A percentile compares a stretch with the other conserved stretches of the same genome.
Evolutionary conservation across 2,329 filamentous ascomycete genomes (phyloP).

Genomic region (Diaporthe sp.): DNA sequence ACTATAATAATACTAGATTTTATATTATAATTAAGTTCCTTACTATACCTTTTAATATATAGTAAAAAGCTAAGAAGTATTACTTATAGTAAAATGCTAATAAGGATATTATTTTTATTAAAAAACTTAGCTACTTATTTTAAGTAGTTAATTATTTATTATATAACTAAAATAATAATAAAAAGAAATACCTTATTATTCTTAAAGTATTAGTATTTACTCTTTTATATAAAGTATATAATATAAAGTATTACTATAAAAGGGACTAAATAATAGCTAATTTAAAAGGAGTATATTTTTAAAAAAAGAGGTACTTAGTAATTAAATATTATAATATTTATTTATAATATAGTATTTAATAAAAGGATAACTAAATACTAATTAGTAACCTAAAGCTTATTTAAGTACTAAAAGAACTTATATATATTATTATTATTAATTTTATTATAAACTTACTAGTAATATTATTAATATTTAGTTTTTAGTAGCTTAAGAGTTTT

Average conservation of each 20-base stretch:
- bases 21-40: not conserved
- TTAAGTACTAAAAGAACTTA: not conserved
- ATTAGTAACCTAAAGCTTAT: not conserved
- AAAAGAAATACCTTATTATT: not conserved
- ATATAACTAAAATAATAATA: slow-evolving; percentile 9
- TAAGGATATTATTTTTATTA: slow-evolving; percentile 9
- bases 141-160: not conserved
- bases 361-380: not conserved
- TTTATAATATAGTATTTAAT: not conserved
- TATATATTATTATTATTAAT: slow-evolving; percentile 1
- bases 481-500: too few species aligned
- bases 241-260: slow-evolving; percentile 1
- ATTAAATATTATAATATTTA: not conserved
- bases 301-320: not conserved
- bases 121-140: not conserved
- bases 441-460: not conserved
- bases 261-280: not conserved
- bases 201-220: not conserved
- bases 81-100: too few species aligned
- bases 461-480: not conserved
- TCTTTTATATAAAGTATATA: not conserved
- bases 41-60: not conserved
- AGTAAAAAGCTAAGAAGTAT: too few species aligned
- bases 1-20: not conserved
- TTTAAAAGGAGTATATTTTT: not conserved